Evolutionary conservation across 257 asterid genomes (phyloP), one percentile per base, ranked within the genome.

Genomic region (Phtheirospermum japonicum): DNA sequence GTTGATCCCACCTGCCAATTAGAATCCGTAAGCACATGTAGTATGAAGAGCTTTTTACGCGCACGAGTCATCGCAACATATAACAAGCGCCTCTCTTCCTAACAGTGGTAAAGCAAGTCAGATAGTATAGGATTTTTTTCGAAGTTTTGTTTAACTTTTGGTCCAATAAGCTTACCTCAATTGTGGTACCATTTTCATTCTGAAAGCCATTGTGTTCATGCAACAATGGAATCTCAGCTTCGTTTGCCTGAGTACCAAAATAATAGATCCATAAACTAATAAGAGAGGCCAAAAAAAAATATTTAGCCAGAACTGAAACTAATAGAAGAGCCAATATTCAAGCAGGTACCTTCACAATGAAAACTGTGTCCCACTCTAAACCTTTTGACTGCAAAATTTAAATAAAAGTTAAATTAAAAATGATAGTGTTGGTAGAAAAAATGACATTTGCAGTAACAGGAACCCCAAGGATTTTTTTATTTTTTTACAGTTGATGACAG

Each of bases 61-160:
- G 99, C 99, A 43, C 97, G 96, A 32, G 99, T 92, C 95, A 92
- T 92, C 14, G 97, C 96, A 51, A 89, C 97, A 76, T 86, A 92
- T 9, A 92, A 67, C 77, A 89, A 76, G 57, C 99, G 95, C 70
- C 99, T 80, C 80, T 92, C 99, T 77, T 92, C 97, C 97, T 92
- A 71, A 69, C 23, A 78, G 59, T 52, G 70, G 67, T 51, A 57
- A 63, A 67, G 67, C 63, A 67, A 34, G 69, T 76, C 26, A 46
- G 69, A 71, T 66, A 13, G 16, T 57, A 54, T 16, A 60, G 57
- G 26, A 72, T 31, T 33, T 63, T 26, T 39, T 48, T 4, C n/a
- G 12, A 8, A 56, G 28, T 51, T 32, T 12, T 19, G 32, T 26
- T 8, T 20, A 28, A 63, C 32, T 43, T 62, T 48, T 39, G 61